A percentile compares a stretch with the other conserved stretches of the same genome.
Conservation (phyloP, 208 protist species). For the Leishmania guyanensis region DNA sequence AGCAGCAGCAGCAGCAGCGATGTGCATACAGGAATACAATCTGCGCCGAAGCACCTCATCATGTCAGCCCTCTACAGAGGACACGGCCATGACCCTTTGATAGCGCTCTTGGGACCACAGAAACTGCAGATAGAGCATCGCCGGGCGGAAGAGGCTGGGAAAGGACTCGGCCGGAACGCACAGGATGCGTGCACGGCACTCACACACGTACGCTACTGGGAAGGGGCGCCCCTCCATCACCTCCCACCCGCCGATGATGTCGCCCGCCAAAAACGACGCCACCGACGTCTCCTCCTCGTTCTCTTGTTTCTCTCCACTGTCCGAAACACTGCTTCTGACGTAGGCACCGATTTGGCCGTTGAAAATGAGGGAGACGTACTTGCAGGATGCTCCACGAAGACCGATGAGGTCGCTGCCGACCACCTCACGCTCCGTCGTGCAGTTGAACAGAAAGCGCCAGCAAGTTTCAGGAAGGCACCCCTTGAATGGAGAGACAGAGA, state of each 20-base stretch:
- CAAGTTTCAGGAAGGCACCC: slow-evolving; percentile 23
- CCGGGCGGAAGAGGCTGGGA: slow-evolving; percentile 7
- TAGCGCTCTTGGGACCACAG: slow-evolving; percentile 19
- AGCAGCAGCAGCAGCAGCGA: not conserved
- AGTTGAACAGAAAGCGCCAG: slow-evolving; percentile 22
- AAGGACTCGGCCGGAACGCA: slow-evolving; percentile 21
- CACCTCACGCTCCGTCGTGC: slow-evolving; percentile 16
- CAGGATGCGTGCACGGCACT: slow-evolving; percentile 13
- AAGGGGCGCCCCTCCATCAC: slow-evolving; percentile 4
- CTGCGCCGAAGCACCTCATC: not conserved
- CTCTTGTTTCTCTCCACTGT: not conserved
- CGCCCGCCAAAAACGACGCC: slow-evolving; percentile 12
- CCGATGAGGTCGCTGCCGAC: slow-evolving; percentile 15
- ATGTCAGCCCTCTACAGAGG: not conserved
- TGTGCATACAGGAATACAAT: not conserved
- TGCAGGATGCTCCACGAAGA: slow-evolving; percentile 1
- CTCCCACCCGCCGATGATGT: slow-evolving; percentile 20
- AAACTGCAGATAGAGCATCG: slow-evolving; percentile 9
- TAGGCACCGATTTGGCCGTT: slow-evolving; percentile 18
- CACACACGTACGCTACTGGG: slow-evolving; percentile 16
- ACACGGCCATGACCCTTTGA: not conserved
- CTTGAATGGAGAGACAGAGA: slow-evolving; percentile 16
- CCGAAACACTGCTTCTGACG: not conserved
- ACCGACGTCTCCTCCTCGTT: not conserved
- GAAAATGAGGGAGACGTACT: slow-evolving; percentile 9